Evolutionary conservation across 306 rosid genomes (phyloP).

Genomic region (Cucumis melo): DNA sequence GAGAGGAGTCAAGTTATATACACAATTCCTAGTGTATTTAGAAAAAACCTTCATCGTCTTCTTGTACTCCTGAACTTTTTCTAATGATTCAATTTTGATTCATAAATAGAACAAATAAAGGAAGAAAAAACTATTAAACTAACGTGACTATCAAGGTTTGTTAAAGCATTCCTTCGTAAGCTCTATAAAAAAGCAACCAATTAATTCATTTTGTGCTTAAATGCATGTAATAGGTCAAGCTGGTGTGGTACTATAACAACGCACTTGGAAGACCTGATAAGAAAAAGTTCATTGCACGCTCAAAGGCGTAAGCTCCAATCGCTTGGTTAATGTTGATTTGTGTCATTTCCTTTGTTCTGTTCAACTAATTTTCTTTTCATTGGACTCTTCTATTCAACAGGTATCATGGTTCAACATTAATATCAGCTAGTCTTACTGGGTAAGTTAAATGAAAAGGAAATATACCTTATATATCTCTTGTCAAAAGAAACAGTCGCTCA

Average conservation of each 20-base stretch:
- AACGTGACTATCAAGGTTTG: not conserved
- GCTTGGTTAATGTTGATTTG: conserved; percentile 6
- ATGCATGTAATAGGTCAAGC: conserved; percentile 51
- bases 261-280: conserved; percentile 87
- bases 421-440: conserved; percentile 92
- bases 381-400: conserved; percentile 25
- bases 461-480: not conserved
- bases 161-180: not conserved
- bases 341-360: conserved; percentile 3
- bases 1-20: not conserved
- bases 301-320: conserved; percentile 44
- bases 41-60: not conserved
- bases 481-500: too few relatives aligned
- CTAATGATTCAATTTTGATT: not conserved
- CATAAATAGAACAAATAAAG: not conserved
- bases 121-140: not conserved
- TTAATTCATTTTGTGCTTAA: not conserved
- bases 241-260: conserved; percentile 91
- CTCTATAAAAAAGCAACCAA: not conserved
- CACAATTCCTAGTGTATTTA: not conserved
- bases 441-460: conserved; percentile 13
- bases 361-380: conserved; percentile 6
- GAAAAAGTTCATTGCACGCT: conserved; percentile 81
- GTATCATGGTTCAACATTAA: conserved; percentile 84
- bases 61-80: not conserved